Base-by-base conservation (phyloP, 768 basidiomycete species). In the Lactarius sanguifluus region DNA sequence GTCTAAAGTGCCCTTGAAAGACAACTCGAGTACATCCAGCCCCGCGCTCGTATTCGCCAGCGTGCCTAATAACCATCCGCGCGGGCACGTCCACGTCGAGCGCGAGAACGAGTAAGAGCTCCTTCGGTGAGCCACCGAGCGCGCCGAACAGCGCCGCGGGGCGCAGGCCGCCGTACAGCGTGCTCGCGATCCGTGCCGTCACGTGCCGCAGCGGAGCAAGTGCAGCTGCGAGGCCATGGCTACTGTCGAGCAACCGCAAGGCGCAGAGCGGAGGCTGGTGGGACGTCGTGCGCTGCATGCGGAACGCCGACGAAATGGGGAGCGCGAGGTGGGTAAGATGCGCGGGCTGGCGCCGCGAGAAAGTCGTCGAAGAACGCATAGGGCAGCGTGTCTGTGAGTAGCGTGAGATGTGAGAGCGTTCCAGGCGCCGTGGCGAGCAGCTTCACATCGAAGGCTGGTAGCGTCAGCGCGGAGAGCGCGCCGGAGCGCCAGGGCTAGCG, bases 91-190 rank as follows among this genome's bases (percentile, higher is more conserved):
- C 77, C 55, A 77, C 67, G 5, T 62, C 62, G 6, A 71, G 62
- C 15, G 65, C 64, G 30, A 77, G 65, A 0, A 67, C 66, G 10
- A 67, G 57, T 18, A 71, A 54, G 34, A 63, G 64, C 12, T 69
- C 61, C 23, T 74, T 63, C 18, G 70, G 59, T 16, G 58, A 60
- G 1, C 66, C 61, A 23, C 71, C 71, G 36, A 77, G 64, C 25
- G 70, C 72, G 5, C 62, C 60, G 68, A 75, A 74, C 20, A 77
- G 65, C 12, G 72, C 73, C 4, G 73, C 74, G 1, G 77, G 77
- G 3, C 75, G 73, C 28, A 78, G 65, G 0, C 77, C 77, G 23
- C 77, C 77, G 61, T 76, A 77, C 30, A 78, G 70, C 18, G 77
- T 77, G 18, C 69, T 70, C 12, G 74, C 69, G 20, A 77, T 64